phyloP scores from a whole-genome alignment of 331 rosid genomes.

The Stylosanthes scabra region DNA sequence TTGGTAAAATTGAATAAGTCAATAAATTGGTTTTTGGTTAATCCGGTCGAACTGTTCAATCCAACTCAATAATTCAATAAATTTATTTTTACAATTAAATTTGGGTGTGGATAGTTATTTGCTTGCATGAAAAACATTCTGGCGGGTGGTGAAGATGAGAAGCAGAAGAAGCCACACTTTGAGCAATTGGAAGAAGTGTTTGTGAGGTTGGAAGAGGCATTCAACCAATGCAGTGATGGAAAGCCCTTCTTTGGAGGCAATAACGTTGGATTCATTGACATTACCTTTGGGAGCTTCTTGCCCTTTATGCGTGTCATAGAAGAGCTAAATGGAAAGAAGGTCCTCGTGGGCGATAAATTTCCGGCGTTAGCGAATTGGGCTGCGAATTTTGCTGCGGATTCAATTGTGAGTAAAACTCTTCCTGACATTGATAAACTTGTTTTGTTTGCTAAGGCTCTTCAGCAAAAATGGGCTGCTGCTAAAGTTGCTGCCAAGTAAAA shows the following conservation, averaged over 20 bases:
- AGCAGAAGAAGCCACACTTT: conserved; percentile 46
- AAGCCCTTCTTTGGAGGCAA: conserved; percentile 45
- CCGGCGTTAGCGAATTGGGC: conserved; percentile 66
- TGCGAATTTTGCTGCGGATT: conserved; percentile 45
- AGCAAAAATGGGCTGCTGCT: neutral
- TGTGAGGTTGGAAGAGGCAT: conserved; percentile 53
- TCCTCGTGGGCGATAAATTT: conserved; percentile 47
- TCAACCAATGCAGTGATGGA: conserved; percentile 36
- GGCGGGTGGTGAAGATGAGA: conserved; percentile 46
- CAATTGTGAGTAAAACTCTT: conserved; percentile 55
- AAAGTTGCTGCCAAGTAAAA: conserved; percentile 27
- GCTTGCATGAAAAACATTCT: conserved; percentile 13
- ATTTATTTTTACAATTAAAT: neutral
- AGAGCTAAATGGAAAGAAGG: conserved; percentile 35
- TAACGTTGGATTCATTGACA: conserved; percentile 41
- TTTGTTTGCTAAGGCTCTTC: conserved; percentile 31
- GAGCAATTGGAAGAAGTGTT: conserved; percentile 45
- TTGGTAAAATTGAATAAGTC: too few species aligned
- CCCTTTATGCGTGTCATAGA: conserved; percentile 47
- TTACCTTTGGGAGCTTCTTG: conserved; percentile 41
- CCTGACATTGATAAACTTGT: conserved; percentile 58
- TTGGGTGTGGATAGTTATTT: conserved; percentile 44
- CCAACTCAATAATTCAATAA: too few species aligned
- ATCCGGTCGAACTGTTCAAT: too few species aligned
- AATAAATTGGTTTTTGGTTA: too few species aligned